Conservation (phyloP, 345 rosid genomes). For the Lumnitzera racemosa region DNA sequence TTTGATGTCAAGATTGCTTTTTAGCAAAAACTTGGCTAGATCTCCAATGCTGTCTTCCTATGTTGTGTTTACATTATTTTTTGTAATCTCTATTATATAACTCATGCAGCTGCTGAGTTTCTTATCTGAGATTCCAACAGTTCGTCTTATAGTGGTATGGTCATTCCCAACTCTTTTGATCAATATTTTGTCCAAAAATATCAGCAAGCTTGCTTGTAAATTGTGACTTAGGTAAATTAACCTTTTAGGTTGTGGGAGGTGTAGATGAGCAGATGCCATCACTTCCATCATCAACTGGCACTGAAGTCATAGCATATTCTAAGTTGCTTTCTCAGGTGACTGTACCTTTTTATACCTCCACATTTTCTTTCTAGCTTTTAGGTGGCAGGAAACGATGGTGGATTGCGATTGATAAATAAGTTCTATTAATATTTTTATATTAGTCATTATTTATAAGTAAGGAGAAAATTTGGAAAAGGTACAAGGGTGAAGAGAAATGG, state of each 20-base stretch:
- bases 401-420: too few species aligned
- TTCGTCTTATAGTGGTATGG: conserved; percentile 81
- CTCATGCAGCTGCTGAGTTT: conserved; percentile 68
- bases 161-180: conserved; percentile 7
- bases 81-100: not conserved
- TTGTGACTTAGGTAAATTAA: conserved; percentile 12
- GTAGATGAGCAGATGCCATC: conserved; percentile 72
- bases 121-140: conserved; percentile 79
- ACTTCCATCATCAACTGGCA: conserved; percentile 64
- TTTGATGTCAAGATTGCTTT: too few species aligned
- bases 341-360: conserved; percentile 1
- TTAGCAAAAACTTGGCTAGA: too few species aligned
- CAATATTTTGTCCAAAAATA: not conserved
- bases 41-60: not conserved
- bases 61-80: not conserved
- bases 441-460: too few species aligned
- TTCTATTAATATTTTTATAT: too few species aligned
- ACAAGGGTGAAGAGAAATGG: too few species aligned
- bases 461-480: too few species aligned
- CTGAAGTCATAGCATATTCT: conserved; percentile 64
- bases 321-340: conserved; percentile 76
- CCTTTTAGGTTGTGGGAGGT: conserved; percentile 85
- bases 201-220: not conserved
- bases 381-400: too few species aligned
- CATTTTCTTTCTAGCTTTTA: too few species aligned